These are phyloP conservation scores for Erigeron canadensis DNA, from an alignment of 129 eudicot species.

Conservation along the genomic window DNA sequence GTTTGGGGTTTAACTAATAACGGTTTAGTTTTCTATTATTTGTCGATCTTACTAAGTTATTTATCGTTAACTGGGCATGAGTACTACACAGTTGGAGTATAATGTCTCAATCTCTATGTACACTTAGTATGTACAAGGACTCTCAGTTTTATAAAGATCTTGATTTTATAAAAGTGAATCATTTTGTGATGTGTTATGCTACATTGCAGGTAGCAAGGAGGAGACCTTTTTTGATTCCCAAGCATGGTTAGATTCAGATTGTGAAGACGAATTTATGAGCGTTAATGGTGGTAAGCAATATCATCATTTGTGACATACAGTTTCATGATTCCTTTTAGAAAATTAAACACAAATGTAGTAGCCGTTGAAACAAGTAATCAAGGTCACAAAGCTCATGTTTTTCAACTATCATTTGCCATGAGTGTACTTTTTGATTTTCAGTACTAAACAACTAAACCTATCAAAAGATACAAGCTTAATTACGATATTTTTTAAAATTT, in stretches of 20 bases:
- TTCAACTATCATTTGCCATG: no score
- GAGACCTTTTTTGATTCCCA: slow-evolving; percentile 70
- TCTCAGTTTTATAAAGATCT: neutral
- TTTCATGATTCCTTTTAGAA: neutral
- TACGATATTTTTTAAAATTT: no score
- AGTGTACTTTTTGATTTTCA: no score
- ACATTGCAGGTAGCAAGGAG: slow-evolving; percentile 58
- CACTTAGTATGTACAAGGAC: no score
- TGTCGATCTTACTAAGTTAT: no score
- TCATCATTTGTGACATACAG: neutral
- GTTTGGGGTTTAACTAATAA: neutral
- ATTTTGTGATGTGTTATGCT: neutral
- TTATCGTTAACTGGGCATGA: no score
- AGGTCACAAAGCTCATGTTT: no score
- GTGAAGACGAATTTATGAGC: slow-evolving; percentile 60
- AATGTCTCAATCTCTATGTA: no score
- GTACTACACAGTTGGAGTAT: no score
- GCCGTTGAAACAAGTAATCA: neutral
- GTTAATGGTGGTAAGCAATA: slow-evolving; percentile 60
- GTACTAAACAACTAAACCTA: no score
- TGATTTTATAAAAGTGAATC: neutral
- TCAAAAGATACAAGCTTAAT: no score
- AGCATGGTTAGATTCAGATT: slow-evolving; percentile 71
- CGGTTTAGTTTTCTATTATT: no score
- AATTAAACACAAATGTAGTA: neutral